Conservation (phyloP, 2,329 filamentous ascomycete genomes). For the Phaeosphaeriaceae sp. region DNA sequence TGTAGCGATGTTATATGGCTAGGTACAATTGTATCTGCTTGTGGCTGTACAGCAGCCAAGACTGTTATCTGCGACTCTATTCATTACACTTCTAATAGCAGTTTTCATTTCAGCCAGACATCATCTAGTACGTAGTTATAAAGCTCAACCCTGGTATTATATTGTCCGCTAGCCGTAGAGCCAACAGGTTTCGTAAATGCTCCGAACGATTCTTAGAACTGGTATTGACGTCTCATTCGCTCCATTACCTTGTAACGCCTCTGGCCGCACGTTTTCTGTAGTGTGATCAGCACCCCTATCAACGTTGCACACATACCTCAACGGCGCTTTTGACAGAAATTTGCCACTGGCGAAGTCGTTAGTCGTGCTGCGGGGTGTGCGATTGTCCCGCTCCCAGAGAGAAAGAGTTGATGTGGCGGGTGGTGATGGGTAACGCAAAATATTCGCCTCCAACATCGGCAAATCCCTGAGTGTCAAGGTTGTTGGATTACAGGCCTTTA, state of each 20-base stretch:
- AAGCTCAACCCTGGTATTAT: constrained; percentile 33
- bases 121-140: constrained; percentile 16
- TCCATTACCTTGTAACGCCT: constrained; percentile 10
- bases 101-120: too few relatives aligned
- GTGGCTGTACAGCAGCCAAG: too few relatives aligned
- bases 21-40: too few relatives aligned
- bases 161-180: constrained; percentile 23
- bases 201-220: constrained; percentile 12
- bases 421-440: constrained; percentile 1
- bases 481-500: background rate
- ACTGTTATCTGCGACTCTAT: too few relatives aligned
- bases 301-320: constrained; percentile 31
- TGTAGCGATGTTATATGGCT: too few relatives aligned
- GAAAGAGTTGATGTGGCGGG: constrained; percentile 5
- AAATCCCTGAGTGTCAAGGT: background rate
- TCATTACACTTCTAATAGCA: too few relatives aligned
- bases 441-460: constrained; percentile 4
- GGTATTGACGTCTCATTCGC: constrained; percentile 22
- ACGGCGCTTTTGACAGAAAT: constrained; percentile 21
- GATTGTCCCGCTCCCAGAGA: constrained; percentile 16
- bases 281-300: constrained; percentile 31
- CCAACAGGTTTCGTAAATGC: constrained; percentile 12
- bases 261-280: constrained; percentile 19
- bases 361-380: background rate
- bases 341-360: constrained; percentile 22